Evolutionary conservation across 208 protist genomes (phyloP), one percentile per base, ranked within the genome.

Genomic region (Acanthamoeba healyi): DNA sequence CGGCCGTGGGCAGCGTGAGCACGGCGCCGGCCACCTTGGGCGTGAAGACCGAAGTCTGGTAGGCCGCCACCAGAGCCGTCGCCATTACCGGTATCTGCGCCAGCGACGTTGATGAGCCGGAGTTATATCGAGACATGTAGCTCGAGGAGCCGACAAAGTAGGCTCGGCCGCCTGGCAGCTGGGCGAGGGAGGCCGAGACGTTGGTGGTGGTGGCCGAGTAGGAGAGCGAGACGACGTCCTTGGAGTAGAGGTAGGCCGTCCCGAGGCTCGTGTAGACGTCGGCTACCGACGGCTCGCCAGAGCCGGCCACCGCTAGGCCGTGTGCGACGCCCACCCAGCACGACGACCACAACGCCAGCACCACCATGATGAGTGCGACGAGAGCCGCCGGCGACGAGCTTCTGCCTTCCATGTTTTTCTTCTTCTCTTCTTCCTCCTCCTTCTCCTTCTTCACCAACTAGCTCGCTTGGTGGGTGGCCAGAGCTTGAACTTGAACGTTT

Each of bases 21-120:
- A 46, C 32, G 14, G 24, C 29, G 2, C 61, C 61, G n/a, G 61
- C 10, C 61, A 36, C 24, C 29, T 29, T 36, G 61, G 61, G 61
- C 15, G n/a, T 70, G 61, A 70, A 36, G n/a, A 19, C 29, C n/a
- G 61, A 5, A 5, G 61, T 36, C 61, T 9, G 12, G 61, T 70
- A 70, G 61, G 61, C 61, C 5, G 29, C 61, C 5, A 70, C 61
- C 61, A 70, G 32, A 29, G 61, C 61, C 29, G 61, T 70, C n/a
- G 61, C 61, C 61, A 70, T 70, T 10, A 70, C 61, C 12, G 61
- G 61, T 29, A 70, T 70, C 61, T 70, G 61, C 61, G 61, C 61
- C n/a, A 36, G 36, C n/a, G 61, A 70, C n/a, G 5, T 15, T 0
- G 9, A 24, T 0, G 61, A 2, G 6, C 29, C 61, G 61, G 1